Evolutionary conservation across 768 basidiomycete species (phyloP).

Genomic region (Lanmaoa rubissima): DNA sequence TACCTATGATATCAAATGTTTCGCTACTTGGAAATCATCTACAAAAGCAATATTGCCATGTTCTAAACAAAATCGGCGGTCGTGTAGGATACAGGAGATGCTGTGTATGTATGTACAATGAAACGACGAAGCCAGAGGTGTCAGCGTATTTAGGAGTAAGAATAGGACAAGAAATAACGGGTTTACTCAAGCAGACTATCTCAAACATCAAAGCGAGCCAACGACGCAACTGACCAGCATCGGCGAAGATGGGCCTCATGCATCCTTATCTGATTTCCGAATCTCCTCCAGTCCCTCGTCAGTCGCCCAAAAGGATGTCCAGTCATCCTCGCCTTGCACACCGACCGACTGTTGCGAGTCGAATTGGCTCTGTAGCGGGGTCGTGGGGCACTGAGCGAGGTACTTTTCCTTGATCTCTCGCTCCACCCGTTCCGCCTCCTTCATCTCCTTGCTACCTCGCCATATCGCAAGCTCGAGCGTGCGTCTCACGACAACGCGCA

Average conservation of each 20-base stretch:
- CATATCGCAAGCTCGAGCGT: constrained; percentile 75
- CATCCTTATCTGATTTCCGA: constrained; percentile 60
- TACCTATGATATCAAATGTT: neutral
- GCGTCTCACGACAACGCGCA: constrained; percentile 61
- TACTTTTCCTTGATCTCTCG: constrained; percentile 49
- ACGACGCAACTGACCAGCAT: neutral
- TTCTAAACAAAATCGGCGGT: neutral
- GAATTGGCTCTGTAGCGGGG: neutral
- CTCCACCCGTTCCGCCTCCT: constrained; percentile 54
- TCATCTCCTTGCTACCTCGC: constrained; percentile 68
- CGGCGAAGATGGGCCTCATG: constrained; percentile 22
- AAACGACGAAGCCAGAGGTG: neutral
- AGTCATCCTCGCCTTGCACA: constrained; percentile 19
- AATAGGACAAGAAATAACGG: neutral
- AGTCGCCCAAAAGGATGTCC: constrained; percentile 59
- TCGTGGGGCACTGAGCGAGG: constrained; percentile 22
- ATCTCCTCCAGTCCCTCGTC: constrained; percentile 80
- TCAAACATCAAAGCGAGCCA: neutral
- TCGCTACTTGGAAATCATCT: neutral
- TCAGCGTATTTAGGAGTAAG: neutral
- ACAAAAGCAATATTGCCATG: neutral
- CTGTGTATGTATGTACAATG: constrained; percentile 1
- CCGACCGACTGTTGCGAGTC: constrained; percentile 1
- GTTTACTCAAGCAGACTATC: neutral
- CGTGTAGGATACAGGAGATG: constrained; percentile 1